Conservation (phyloP, 1,284 basidiomycete genomes). For the Phlebopus sp. region DNA sequence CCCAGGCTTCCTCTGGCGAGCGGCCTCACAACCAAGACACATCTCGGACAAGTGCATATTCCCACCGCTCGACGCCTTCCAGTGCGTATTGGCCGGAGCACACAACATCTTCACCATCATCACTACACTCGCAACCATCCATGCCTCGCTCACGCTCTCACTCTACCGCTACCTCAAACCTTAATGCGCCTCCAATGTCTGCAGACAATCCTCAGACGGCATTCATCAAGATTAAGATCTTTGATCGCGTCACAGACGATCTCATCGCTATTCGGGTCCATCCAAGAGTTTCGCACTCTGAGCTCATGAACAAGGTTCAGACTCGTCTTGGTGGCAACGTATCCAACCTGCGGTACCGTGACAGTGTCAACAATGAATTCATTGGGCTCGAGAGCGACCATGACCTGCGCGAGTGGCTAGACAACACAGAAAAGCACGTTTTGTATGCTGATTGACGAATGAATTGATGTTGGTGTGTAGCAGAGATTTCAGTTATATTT, state of each 20-base stretch:
- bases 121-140: slow-evolving; percentile 47
- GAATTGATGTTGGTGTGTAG: slow-evolving; percentile 9
- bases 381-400: slow-evolving; percentile 68
- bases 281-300: slow-evolving; percentile 81
- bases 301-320: slow-evolving; percentile 90
- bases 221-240: slow-evolving; percentile 98
- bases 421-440: slow-evolving; percentile 82
- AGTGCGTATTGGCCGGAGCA: slow-evolving; percentile 32
- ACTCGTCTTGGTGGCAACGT: slow-evolving; percentile 82
- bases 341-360: slow-evolving; percentile 67
- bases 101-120: slow-evolving; percentile 39
- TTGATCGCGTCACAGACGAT: slow-evolving; percentile 88
- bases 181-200: slow-evolving; percentile 70
- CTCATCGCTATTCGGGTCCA: slow-evolving; percentile 97
- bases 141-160: slow-evolving; percentile 53
- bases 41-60: slow-evolving; percentile 21
- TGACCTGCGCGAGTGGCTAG: slow-evolving; percentile 79
- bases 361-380: slow-evolving; percentile 64
- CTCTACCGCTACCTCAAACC: slow-evolving; percentile 48
- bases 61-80: slow-evolving; percentile 26
- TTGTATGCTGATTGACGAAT: slow-evolving; percentile 73
- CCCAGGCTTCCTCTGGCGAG: slow-evolving; percentile 26
- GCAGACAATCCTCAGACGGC: slow-evolving; percentile 74
- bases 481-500: slow-evolving; percentile 21
- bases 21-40: slow-evolving; percentile 22